Conservation (phyloP, 2,329 filamentous ascomycete species). For the Fusarium sp. region DNA sequence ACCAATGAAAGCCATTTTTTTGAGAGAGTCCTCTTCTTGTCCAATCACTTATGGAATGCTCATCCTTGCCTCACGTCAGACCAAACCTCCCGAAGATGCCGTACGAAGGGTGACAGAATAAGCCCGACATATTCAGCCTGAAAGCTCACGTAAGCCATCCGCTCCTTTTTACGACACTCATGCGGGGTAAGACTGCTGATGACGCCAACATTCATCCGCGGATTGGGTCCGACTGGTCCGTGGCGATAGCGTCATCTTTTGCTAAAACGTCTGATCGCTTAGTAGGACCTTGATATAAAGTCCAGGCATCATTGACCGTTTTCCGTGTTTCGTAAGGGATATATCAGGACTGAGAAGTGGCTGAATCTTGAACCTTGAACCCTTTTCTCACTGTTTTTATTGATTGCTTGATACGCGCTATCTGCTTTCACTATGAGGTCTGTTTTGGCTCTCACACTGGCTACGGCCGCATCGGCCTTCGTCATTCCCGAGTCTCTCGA, state of each 20-base stretch:
- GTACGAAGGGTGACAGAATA: constrained; percentile 11
- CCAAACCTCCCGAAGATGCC: constrained; percentile 23
- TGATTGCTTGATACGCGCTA: not conserved
- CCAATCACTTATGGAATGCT: not conserved
- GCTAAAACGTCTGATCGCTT: constrained; percentile 2
- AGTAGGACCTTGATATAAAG: constrained; percentile 12
- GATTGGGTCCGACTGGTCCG: constrained; percentile 8
- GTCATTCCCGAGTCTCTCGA: constrained; percentile 34
- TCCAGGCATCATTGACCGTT: constrained; percentile 34
- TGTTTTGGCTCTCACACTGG: constrained; percentile 33
- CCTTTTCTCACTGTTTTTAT: not conserved
- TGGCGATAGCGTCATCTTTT: constrained; percentile 12
- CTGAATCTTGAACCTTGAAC: not conserved
- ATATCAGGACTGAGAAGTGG: constrained; percentile 10
- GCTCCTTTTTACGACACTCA: constrained; percentile 1
- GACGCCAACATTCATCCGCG: constrained; percentile 37
- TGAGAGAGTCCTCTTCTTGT: not conserved
- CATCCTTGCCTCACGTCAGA: constrained; percentile 30
- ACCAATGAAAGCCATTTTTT: not conserved
- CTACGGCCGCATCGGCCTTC: constrained; percentile 41
- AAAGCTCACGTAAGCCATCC: not conserved
- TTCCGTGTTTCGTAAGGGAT: not conserved
- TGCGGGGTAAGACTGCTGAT: constrained; percentile 37
- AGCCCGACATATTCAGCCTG: not conserved
- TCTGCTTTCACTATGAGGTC: constrained; percentile 35